Evolutionary conservation across 768 basidiomycete species (phyloP).

Genomic region (Gloeostereum incarnatum): DNA sequence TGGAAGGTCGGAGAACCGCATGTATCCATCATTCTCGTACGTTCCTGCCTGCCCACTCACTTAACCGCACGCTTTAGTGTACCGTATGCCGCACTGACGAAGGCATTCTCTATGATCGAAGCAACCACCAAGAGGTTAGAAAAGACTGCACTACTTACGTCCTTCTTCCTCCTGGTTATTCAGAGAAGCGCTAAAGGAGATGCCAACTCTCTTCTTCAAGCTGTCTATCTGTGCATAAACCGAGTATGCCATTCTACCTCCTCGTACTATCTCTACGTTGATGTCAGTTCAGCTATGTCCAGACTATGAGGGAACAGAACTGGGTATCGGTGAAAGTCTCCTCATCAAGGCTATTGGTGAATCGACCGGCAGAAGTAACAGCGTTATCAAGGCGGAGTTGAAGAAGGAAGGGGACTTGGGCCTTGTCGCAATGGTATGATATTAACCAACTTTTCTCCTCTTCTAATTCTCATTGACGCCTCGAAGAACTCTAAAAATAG

Average conservation of each 20-base stretch:
- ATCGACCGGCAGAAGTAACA: slow-evolving; percentile 82
- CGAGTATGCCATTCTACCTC: slow-evolving; percentile 49
- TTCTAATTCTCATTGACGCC: slow-evolving; percentile 2
- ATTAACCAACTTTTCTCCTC: background rate
- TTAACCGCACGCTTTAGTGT: slow-evolving; percentile 39
- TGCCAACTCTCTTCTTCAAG: slow-evolving; percentile 68
- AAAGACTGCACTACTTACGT: slow-evolving; percentile 82
- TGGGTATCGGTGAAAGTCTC: slow-evolving; percentile 93
- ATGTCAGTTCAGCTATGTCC: slow-evolving; percentile 61
- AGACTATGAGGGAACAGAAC: slow-evolving; percentile 90
- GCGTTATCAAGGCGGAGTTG: slow-evolving; percentile 81
- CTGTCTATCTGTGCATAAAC: slow-evolving; percentile 95
- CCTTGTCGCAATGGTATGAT: slow-evolving; percentile 83
- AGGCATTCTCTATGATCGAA: slow-evolving; percentile 84
- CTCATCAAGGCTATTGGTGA: slow-evolving; percentile 93
- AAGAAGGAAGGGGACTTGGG: slow-evolving; percentile 96
- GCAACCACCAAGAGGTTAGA: slow-evolving; percentile 92
- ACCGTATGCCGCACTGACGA: slow-evolving; percentile 88
- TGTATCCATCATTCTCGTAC: slow-evolving; percentile 19
- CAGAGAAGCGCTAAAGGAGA: slow-evolving; percentile 74
- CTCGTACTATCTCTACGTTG: slow-evolving; percentile 1
- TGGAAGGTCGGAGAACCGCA: slow-evolving; percentile 85
- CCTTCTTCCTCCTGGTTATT: slow-evolving; percentile 85
- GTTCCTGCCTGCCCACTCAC: background rate
- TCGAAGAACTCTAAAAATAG: slow-evolving; percentile 82